Percentiles rank a stretch among this genome's conserved stretches.
Evolutionary conservation across 805 yeast species (phyloP).

Genomic region (Saccharomyces mikatae): DNA sequence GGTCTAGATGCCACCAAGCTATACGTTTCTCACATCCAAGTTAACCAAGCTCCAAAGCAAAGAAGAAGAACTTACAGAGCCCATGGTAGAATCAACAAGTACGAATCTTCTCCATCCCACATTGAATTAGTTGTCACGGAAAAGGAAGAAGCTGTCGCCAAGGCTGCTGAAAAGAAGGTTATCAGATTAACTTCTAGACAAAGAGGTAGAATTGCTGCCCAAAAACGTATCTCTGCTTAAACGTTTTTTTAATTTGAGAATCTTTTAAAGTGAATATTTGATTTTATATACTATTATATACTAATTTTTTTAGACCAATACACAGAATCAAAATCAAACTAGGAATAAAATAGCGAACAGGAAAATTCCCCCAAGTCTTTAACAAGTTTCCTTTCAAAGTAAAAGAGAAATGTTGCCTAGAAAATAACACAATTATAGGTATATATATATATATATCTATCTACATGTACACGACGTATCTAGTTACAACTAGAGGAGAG

Average conservation of each 20-base stretch:
- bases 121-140: conserved; percentile 95
- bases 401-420: not conserved
- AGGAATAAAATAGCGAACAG: not conserved
- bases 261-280: not conserved
- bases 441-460: not conserved
- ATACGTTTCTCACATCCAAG: conserved; percentile 97
- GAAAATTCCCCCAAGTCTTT: not conserved
- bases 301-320: not conserved
- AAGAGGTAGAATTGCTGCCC: conserved; percentile 82
- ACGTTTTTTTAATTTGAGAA: not conserved
- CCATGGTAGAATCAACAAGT: conserved; percentile 99
- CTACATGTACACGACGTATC: not conserved
- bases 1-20: conserved; percentile 94
- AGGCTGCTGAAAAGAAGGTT: conserved; percentile 66
- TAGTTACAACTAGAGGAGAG: not conserved
- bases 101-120: conserved; percentile 98
- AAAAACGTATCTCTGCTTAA: conserved; percentile 76
- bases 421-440: not conserved
- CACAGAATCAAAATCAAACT: not conserved
- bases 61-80: conserved; percentile 99
- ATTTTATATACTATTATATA: not conserved
- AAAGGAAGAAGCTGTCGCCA: conserved; percentile 87
- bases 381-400: not conserved
- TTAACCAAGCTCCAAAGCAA: conserved; percentile 99
- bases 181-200: conserved; percentile 84